These are phyloP conservation scores for Avena eriantha DNA, from an alignment of 176 grass and related monocot genomes.

Conservation along the genomic window DNA sequence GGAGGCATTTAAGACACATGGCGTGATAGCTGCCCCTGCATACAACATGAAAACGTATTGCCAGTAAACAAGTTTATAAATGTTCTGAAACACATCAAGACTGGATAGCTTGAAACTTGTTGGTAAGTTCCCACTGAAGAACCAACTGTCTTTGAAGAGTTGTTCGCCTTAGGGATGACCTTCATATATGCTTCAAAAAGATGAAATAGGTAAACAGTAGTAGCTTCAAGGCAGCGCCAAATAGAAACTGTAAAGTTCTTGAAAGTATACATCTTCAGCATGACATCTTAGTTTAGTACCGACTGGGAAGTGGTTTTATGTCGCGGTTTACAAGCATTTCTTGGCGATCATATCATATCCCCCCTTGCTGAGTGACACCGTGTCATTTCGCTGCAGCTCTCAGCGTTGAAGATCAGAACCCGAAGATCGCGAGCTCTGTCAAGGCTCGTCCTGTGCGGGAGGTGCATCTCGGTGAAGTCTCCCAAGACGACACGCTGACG, in stretches of 20 bases:
- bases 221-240: neutral
- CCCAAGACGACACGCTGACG: conserved; percentile 41
- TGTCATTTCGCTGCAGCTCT: conserved; percentile 44
- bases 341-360: neutral
- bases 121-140: neutral
- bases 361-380: neutral
- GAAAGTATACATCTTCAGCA: neutral
- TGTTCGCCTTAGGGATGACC: neutral
- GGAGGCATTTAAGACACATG: conserved; percentile 17
- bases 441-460: conserved; percentile 58
- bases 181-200: neutral
- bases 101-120: neutral
- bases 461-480: conserved; percentile 54
- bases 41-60: neutral
- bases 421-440: conserved; percentile 54
- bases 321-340: conserved; percentile 1
- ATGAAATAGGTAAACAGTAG: neutral
- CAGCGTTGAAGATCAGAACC: conserved; percentile 56
- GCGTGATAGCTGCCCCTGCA: neutral
- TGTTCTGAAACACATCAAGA: conserved; percentile 3
- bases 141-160: neutral
- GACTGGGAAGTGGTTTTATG: neutral
- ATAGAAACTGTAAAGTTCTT: conserved; percentile 2
- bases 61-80: conserved; percentile 16
- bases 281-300: conserved; percentile 4